These are phyloP conservation scores for Pleurostoma richardsiae DNA, from an alignment of 2,329 filamentous ascomycete genomes.

Conservation along the genomic window DNA sequence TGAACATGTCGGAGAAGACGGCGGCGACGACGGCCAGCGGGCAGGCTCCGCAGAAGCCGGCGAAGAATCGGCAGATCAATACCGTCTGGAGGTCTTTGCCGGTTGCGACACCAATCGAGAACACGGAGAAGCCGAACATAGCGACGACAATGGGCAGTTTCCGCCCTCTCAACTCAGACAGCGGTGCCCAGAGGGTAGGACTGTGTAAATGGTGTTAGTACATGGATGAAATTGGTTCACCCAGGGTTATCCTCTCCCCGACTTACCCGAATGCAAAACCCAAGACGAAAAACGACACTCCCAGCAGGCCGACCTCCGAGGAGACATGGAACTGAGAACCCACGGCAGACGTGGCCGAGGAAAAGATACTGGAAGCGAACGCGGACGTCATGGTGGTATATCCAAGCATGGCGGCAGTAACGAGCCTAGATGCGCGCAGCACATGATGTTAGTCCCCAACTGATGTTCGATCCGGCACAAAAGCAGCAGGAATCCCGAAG, in stretches of 20 bases:
- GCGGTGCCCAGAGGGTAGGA: conserved; percentile 66
- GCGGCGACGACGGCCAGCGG: conserved; percentile 65
- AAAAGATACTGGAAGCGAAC: conserved; percentile 74
- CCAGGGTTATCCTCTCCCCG: too few species aligned
- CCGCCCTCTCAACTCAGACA: conserved; percentile 68
- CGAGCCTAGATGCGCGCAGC: conserved; percentile 32
- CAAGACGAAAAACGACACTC: conserved; percentile 65
- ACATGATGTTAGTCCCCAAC: conserved; percentile 17
- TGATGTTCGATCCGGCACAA: not conserved
- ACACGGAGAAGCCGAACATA: conserved; percentile 66
- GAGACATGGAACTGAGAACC: conserved; percentile 56
- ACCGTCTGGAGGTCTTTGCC: conserved; percentile 66
- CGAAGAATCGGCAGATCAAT: conserved; percentile 68
- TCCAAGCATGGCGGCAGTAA: conserved; percentile 63
- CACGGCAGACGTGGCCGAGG: conserved; percentile 55
- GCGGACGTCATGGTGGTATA: conserved; percentile 68
- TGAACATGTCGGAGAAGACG: conserved; percentile 69
- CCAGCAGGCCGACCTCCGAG: conserved; percentile 56
- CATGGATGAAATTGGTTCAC: too few species aligned
- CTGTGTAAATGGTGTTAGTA: conserved; percentile 12
- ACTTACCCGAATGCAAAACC: conserved; percentile 60
- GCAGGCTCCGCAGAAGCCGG: conserved; percentile 66
- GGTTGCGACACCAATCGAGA: conserved; percentile 60
- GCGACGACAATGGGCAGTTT: conserved; percentile 54
- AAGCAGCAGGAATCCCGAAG: conserved; percentile 1